Percentiles rank a stretch among this genome's conserved stretches.
phyloP scores from a whole-genome alignment of 2,329 filamentous ascomycete genomes.

The Neobulgaria alba region DNA sequence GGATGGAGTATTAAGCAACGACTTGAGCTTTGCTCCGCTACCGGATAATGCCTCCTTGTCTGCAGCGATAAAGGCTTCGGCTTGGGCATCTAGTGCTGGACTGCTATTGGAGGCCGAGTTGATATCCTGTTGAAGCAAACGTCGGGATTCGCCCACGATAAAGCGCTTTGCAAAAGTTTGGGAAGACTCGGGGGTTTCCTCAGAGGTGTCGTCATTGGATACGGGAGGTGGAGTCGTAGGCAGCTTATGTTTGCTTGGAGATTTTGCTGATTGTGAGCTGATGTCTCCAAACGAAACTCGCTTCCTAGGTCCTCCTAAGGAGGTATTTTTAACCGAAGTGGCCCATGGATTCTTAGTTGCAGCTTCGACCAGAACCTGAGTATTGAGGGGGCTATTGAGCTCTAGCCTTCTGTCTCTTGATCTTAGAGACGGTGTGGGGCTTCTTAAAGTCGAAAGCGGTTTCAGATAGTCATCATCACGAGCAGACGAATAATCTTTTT shows the following conservation, averaged over 20 bases:
- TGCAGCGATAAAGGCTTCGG: constrained; percentile 40
- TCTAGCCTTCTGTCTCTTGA: background rate
- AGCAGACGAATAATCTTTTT: background rate
- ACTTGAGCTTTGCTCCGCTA: constrained; percentile 2
- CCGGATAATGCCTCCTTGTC: constrained; percentile 28
- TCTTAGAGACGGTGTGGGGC: background rate
- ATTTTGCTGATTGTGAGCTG: background rate
- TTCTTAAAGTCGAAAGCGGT: background rate
- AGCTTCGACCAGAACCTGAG: background rate
- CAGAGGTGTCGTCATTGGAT: background rate
- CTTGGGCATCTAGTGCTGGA: constrained; percentile 41
- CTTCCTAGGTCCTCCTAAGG: background rate
- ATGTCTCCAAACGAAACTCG: constrained; percentile 3
- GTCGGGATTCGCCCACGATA: background rate
- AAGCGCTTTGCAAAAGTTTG: background rate
- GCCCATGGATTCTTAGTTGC: constrained; percentile 5
- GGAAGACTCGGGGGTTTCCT: background rate
- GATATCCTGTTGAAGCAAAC: background rate
- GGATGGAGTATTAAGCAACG: constrained; percentile 30
- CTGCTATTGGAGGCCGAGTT: constrained; percentile 9
- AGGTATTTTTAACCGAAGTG: background rate
- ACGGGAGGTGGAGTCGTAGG: background rate
- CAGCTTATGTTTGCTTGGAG: background rate
- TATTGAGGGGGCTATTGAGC: background rate
- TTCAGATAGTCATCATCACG: background rate